phyloP scores from a whole-genome alignment of 495 filamentous ascomycete species.

The Saxophila tyrrhenica region DNA sequence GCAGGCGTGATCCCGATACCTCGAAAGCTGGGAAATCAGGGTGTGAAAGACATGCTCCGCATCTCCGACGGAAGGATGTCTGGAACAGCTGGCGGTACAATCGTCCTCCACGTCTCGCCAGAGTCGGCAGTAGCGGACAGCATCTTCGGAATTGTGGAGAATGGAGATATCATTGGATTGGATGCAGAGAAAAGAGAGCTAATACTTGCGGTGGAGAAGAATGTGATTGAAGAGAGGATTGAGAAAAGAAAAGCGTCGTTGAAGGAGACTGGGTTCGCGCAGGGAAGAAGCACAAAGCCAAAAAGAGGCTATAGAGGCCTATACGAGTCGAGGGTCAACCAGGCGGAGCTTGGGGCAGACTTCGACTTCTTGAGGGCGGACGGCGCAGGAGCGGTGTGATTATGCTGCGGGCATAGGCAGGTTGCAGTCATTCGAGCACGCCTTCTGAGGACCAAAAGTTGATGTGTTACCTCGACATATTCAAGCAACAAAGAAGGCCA shows the following conservation, averaged over 20 bases:
- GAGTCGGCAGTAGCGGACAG: slow-evolving; percentile 37
- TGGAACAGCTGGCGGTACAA: slow-evolving; percentile 56
- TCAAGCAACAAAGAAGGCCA: too few relatives aligned
- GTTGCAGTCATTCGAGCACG: too few relatives aligned
- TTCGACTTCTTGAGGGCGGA: slow-evolving; percentile 53
- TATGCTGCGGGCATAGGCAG: too few relatives aligned
- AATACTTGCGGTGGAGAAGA: slow-evolving; percentile 38
- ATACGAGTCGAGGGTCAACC: slow-evolving; percentile 53
- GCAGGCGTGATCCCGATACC: slow-evolving; percentile 55
- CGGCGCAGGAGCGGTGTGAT: slow-evolving; percentile 17
- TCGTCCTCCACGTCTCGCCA: slow-evolving; percentile 54
- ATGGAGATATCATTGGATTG: slow-evolving; percentile 46
- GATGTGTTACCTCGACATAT: too few relatives aligned
- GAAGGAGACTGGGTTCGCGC: slow-evolving; percentile 16
- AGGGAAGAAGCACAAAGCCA: slow-evolving; percentile 26
- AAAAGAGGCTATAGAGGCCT: slow-evolving; percentile 52
- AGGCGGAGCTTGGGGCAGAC: slow-evolving; percentile 52
- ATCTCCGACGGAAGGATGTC: slow-evolving; percentile 58
- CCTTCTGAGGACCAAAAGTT: too few relatives aligned
- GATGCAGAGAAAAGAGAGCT: slow-evolving; percentile 40
- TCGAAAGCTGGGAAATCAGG: slow-evolving; percentile 45
- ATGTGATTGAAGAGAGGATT: slow-evolving; percentile 7
- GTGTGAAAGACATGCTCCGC: slow-evolving; percentile 54
- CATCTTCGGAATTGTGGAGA: slow-evolving; percentile 46
- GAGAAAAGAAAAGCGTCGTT: slow-evolving; percentile 35